Conservation (phyloP, 192 early-diverging fungal genomes). For the Neocallimastix lanati region DNA sequence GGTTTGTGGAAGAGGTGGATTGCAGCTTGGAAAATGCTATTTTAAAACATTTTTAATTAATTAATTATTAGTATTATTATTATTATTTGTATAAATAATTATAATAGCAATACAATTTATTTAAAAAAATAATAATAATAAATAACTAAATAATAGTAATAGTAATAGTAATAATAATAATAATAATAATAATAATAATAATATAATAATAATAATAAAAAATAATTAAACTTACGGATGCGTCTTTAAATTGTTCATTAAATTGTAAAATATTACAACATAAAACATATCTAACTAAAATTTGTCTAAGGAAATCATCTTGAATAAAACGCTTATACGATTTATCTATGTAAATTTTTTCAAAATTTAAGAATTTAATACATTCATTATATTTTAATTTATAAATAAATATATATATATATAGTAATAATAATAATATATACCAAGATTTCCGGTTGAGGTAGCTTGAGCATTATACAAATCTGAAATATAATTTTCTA, state of each 20-base stretch:
- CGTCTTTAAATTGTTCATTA: constrained; percentile 43
- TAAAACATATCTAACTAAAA: constrained; percentile 68
- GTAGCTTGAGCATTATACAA: constrained; percentile 17
- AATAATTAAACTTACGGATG: constrained; percentile 16
- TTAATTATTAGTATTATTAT: not conserved
- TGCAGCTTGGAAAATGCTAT: not conserved
- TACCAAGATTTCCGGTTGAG: constrained; percentile 10
- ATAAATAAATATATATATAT: too few relatives aligned
- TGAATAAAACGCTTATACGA: constrained; percentile 50
- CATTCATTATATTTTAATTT: too few relatives aligned
- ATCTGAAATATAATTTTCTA: constrained; percentile 33
- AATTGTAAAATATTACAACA: constrained; percentile 45
- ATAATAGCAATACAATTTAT: too few relatives aligned
- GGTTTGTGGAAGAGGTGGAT: not conserved
- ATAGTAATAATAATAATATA: too few relatives aligned
- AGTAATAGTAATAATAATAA: too few relatives aligned
- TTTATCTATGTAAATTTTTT: too few relatives aligned
- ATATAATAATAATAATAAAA: not conserved
- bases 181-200: too few relatives aligned
- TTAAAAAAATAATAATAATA: too few relatives aligned
- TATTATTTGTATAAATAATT: too few relatives aligned
- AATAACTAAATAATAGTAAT: too few relatives aligned
- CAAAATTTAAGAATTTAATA: too few relatives aligned
- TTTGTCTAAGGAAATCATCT: constrained; percentile 83
- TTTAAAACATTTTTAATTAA: too few relatives aligned